Percentiles rank a stretch among this genome's conserved stretches.
These are phyloP conservation scores for Gossypium australe DNA, from an alignment of 345 rosid species.

Conservation along the genomic window DNA sequence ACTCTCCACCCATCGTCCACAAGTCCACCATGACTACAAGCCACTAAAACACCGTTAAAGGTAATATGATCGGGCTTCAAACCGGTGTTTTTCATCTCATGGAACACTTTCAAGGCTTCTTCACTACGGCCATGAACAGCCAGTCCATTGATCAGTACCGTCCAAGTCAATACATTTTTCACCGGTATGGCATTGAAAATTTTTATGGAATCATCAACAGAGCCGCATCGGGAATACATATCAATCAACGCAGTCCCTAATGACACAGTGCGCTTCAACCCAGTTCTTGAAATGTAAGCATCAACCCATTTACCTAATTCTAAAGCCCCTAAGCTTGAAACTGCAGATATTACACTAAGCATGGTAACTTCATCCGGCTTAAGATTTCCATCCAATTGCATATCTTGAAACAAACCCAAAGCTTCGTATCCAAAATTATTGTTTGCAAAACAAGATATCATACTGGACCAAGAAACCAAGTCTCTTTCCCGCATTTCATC, in stretches of 20 bases:
- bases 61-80: conserved; percentile 39
- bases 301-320: conserved; percentile 48
- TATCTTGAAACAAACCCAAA: conserved; percentile 30
- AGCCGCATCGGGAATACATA: conserved; percentile 53
- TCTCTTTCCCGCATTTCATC: conserved; percentile 38
- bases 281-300: conserved; percentile 26
- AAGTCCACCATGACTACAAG: conserved; percentile 47
- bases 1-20: conserved; percentile 36
- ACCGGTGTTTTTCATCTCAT: conserved; percentile 30
- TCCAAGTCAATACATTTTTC: conserved; percentile 44
- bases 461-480: conserved; percentile 45
- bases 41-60: conserved; percentile 37
- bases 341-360: conserved; percentile 39
- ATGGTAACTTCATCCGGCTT: conserved; percentile 26
- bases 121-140: conserved; percentile 40
- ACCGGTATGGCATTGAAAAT: conserved; percentile 36
- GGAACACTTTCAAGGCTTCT: conserved; percentile 30
- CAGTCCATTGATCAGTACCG: conserved; percentile 39
- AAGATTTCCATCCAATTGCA: background rate
- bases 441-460: conserved; percentile 32
- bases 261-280: conserved; percentile 20
- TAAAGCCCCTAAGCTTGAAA: conserved; percentile 36
- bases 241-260: conserved; percentile 47
- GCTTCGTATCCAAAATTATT: conserved; percentile 39
- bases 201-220: conserved; percentile 32